Evolutionary conservation across 495 filamentous ascomycete genomes (phyloP).

Genomic region (Penicillium goetzii): DNA sequence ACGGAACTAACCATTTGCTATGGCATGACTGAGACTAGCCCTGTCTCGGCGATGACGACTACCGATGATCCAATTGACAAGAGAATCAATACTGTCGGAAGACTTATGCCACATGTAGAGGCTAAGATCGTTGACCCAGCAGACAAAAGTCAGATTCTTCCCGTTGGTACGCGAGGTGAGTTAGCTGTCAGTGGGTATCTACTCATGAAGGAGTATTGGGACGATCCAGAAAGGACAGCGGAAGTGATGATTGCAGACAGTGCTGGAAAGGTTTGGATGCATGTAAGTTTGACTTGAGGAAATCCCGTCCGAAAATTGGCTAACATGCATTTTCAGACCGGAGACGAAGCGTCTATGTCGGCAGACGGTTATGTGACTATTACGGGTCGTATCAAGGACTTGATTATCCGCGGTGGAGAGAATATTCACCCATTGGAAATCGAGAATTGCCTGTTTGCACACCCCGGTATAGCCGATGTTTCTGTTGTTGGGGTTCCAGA

Average conservation of each 20-base stretch:
- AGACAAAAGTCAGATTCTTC: slow-evolving; percentile 61
- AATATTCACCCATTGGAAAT: slow-evolving; percentile 96
- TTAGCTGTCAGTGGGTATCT: slow-evolving; percentile 83
- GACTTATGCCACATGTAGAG: slow-evolving; percentile 77
- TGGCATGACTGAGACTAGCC: slow-evolving; percentile 96
- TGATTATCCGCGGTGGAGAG: slow-evolving; percentile 92
- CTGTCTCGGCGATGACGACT: slow-evolving; percentile 89
- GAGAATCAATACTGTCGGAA: slow-evolving; percentile 75
- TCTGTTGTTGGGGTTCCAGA: slow-evolving; percentile 86
- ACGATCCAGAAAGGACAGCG: slow-evolving; percentile 65
- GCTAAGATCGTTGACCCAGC: slow-evolving; percentile 78
- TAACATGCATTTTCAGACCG: slow-evolving; percentile 54
- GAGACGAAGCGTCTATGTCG: slow-evolving; percentile 93
- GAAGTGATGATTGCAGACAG: slow-evolving; percentile 71
- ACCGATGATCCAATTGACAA: slow-evolving; percentile 81
- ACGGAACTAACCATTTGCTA: slow-evolving; percentile 93
- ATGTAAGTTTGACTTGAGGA: slow-evolving; percentile 44
- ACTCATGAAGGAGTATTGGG: slow-evolving; percentile 91
- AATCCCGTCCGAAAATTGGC: neutral
- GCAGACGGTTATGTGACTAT: slow-evolving; percentile 67
- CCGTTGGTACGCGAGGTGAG: slow-evolving; percentile 72
- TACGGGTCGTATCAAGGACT: slow-evolving; percentile 81
- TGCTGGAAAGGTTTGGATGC: slow-evolving; percentile 70
- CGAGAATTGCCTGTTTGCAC: slow-evolving; percentile 84
- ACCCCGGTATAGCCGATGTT: slow-evolving; percentile 68